Conservation (phyloP, 352 stramenopile genomes). For the Phytophthora crassamura region DNA sequence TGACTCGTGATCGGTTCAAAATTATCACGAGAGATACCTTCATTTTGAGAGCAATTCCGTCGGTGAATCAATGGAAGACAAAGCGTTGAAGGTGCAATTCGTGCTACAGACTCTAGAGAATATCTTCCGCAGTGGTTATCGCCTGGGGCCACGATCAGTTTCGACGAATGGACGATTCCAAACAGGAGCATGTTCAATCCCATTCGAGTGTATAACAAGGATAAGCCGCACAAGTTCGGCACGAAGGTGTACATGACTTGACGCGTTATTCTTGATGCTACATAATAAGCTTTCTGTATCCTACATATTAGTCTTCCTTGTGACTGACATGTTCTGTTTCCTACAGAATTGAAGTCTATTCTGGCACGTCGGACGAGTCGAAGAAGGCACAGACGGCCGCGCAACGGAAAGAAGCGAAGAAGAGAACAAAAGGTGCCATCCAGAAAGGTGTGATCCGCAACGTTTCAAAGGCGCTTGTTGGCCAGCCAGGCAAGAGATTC, state of each 20-base stretch:
- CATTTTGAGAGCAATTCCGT: constrained; percentile 9
- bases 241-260: constrained; percentile 34
- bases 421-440: neutral
- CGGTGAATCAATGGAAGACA: neutral
- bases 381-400: too few relatives aligned
- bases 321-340: too few relatives aligned
- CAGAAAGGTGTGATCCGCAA: constrained; percentile 18
- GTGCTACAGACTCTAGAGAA: constrained; percentile 15
- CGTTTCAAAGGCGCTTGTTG: constrained; percentile 2
- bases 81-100: constrained; percentile 15
- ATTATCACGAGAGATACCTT: constrained; percentile 11
- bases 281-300: constrained; percentile 8
- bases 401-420: too few relatives aligned
- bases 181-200: constrained; percentile 19
- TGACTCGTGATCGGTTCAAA: constrained; percentile 13
- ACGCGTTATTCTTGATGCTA: constrained; percentile 13
- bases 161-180: constrained; percentile 25
- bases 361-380: neutral
- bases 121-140: constrained; percentile 15
- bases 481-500: constrained; percentile 1
- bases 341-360: constrained; percentile 24
- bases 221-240: constrained; percentile 19
- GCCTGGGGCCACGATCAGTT: constrained; percentile 6
- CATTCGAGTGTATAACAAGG: constrained; percentile 26
- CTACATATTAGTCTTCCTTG: too few relatives aligned